Conservation (phyloP, 2,329 filamentous ascomycete genomes). For the Fusarium lateritium region DNA sequence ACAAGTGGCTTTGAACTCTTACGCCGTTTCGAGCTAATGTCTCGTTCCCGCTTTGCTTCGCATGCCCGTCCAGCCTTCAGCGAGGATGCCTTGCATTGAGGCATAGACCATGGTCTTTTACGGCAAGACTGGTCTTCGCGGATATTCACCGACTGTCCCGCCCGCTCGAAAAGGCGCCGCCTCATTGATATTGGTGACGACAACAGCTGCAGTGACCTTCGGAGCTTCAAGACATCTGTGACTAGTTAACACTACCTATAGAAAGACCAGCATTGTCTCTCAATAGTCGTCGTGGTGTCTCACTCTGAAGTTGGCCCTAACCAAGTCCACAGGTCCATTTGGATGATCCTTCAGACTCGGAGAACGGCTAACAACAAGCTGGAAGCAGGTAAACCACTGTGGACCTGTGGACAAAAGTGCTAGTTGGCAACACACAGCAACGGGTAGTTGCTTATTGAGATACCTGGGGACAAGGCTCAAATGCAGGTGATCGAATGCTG, state of each 20-base stretch:
- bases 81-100: conserved; percentile 44
- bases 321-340: conserved; percentile 17
- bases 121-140: conserved; percentile 33
- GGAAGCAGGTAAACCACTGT: conserved; percentile 10
- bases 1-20: conserved; percentile 32
- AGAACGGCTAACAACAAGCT: conserved; percentile 22
- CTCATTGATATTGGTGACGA: conserved; percentile 34
- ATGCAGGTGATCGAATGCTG: conserved; percentile 33
- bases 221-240: conserved; percentile 32
- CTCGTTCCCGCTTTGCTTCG: conserved; percentile 47
- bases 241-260: conserved; percentile 21
- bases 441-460: conserved; percentile 36
- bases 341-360: conserved; percentile 20
- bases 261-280: conserved; percentile 41
- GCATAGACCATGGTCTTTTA: conserved; percentile 36
- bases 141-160: conserved; percentile 49
- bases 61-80: conserved; percentile 45
- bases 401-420: conserved; percentile 24
- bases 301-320: conserved; percentile 8
- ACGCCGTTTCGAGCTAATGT: conserved; percentile 46
- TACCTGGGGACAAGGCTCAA: conserved; percentile 21
- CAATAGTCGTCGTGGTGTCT: conserved; percentile 39
- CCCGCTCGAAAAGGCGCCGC: conserved; percentile 30
- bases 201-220: conserved; percentile 26
- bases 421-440: conserved; percentile 35